These are phyloP conservation scores for Bonnemaisonia californica DNA, from an alignment of 31 red algal genomes.

Conservation along the genomic window DNA sequence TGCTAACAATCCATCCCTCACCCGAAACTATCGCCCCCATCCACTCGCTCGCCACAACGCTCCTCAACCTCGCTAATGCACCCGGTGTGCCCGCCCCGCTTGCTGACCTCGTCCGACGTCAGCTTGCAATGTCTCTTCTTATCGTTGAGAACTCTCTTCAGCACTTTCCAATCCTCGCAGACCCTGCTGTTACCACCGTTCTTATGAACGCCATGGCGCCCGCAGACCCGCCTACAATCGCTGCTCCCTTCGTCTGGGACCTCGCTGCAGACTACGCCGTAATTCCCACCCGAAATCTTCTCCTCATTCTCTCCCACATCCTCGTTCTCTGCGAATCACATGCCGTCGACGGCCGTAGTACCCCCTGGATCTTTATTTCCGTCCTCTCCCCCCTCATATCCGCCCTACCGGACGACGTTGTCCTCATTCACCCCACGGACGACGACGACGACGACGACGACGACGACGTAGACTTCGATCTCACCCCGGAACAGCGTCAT, in stretches of 20 bases:
- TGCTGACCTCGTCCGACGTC: not conserved
- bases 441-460: slow-evolving; percentile 15
- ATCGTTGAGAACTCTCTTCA: not conserved
- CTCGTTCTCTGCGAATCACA: not conserved
- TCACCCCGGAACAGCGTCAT: not conserved
- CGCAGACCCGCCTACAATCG: not conserved
- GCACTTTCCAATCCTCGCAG: not conserved
- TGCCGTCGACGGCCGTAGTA: not conserved
- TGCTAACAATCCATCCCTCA: not conserved
- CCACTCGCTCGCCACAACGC: not conserved
- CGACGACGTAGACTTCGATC: not conserved
- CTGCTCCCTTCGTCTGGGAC: slow-evolving; percentile 11
- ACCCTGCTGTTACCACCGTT: not conserved
- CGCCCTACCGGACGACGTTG: slow-evolving; percentile 7
- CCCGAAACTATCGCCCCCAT: not conserved
- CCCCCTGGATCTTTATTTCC: not conserved
- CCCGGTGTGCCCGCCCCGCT: not conserved
- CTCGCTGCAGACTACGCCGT: not conserved
- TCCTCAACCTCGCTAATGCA: not conserved
- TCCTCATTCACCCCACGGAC: not conserved
- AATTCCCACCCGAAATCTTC: not conserved
- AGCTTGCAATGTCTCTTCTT: not conserved
- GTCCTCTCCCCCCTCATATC: slow-evolving; percentile 3
- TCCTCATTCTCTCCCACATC: not conserved
- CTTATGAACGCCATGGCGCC: not conserved